phyloP scores from a whole-genome alignment of 192 early-diverging fungal genomes.

The Gryganskiella cystojenkinii region DNA sequence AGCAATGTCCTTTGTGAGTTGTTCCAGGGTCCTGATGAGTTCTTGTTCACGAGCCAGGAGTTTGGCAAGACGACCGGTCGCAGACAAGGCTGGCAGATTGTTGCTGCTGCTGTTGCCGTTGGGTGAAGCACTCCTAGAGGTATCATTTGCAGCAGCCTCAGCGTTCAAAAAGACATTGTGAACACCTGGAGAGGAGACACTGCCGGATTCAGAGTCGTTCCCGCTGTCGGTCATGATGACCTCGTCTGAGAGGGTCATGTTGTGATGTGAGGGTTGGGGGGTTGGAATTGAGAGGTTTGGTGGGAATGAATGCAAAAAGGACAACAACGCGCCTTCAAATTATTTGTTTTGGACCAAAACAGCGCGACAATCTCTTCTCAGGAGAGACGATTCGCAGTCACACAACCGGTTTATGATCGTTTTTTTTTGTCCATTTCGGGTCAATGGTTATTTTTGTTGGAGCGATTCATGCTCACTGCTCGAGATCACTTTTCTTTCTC shows the following conservation, averaged over 20 bases:
- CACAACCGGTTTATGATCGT: no score
- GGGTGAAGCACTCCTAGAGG: background rate
- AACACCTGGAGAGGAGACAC: slow-evolving; percentile 9
- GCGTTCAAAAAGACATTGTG: no score
- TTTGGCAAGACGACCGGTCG: slow-evolving; percentile 28
- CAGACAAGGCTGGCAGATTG: slow-evolving; percentile 7
- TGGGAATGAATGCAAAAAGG: no score
- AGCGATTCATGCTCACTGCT: no score
- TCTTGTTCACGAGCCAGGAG: slow-evolving; percentile 37
- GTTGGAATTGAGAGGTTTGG: no score
- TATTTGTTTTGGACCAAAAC: no score
- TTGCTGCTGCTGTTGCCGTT: background rate
- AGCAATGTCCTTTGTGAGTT: slow-evolving; percentile 34
- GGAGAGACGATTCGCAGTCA: no score
- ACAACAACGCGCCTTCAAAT: no score
- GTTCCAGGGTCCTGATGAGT: slow-evolving; percentile 40
- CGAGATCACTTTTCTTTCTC: no score
- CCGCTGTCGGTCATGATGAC: slow-evolving; percentile 49
- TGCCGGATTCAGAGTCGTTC: slow-evolving; percentile 48
- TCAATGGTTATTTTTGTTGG: no score
- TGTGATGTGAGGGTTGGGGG: background rate
- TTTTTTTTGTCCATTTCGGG: no score
- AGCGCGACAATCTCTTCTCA: no score
- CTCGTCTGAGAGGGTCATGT: slow-evolving; percentile 44
- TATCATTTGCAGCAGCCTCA: background rate